phyloP scores from a whole-genome alignment of 1,284 basidiomycete species.

The Pholiota adiposa region DNA sequence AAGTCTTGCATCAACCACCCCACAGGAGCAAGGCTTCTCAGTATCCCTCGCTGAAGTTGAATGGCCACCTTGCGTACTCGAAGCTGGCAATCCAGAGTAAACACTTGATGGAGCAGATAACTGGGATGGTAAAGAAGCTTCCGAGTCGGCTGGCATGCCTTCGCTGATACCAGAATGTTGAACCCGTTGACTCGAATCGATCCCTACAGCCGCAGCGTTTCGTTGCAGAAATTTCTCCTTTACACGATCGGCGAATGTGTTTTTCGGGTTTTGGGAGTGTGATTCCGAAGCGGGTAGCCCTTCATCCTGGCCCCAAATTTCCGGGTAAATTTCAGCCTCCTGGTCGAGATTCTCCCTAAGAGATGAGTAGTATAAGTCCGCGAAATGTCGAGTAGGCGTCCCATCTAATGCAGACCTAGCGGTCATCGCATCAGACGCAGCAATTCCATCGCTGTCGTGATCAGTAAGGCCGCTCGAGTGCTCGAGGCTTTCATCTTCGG shows the following conservation, averaged over 20 bases:
- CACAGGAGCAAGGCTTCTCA: background rate
- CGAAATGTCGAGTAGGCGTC: slow-evolving; percentile 18
- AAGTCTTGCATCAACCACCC: background rate
- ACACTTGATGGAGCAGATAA: background rate
- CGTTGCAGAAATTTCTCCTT: slow-evolving; percentile 5
- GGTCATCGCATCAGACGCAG: slow-evolving; percentile 33
- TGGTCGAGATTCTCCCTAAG: slow-evolving; percentile 11
- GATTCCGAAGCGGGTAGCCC: background rate
- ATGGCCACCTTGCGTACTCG: background rate
- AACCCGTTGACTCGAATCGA: background rate
- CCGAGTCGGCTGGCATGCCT: background rate
- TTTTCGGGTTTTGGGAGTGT: background rate
- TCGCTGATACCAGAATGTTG: background rate
- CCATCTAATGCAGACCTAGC: slow-evolving; percentile 22
- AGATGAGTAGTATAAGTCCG: slow-evolving; percentile 25
- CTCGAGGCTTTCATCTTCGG: slow-evolving; percentile 15
- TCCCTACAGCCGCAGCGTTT: background rate
- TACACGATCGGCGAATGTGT: slow-evolving; percentile 2
- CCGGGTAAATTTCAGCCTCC: background rate
- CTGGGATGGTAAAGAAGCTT: background rate
- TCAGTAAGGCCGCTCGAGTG: slow-evolving; percentile 28
- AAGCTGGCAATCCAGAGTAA: background rate
- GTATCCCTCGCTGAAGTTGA: background rate
- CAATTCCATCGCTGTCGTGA: no score
- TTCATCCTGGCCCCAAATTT: background rate